Percentiles rank a stretch among this genome's conserved stretches.
Evolutionary conservation across 2,329 filamentous ascomycete species (phyloP).

Genomic region (Alternaria ventricosa): DNA sequence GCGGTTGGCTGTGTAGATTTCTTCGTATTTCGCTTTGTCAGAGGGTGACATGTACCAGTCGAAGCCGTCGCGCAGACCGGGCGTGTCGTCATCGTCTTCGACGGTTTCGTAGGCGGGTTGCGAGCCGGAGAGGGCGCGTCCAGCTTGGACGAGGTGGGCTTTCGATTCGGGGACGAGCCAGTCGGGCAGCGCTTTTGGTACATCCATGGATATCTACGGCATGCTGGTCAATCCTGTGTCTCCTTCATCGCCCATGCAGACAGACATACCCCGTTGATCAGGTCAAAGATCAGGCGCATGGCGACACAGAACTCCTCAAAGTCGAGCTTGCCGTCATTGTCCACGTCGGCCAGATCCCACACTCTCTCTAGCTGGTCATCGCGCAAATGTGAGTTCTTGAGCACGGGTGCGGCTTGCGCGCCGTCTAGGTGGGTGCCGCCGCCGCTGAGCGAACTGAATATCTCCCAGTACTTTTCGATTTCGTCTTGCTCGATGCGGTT

Average conservation of each 20-base stretch:
- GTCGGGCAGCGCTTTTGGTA: slow-evolving; percentile 85
- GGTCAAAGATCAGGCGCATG: slow-evolving; percentile 96
- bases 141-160: slow-evolving; percentile 52
- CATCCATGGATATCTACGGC: slow-evolving; percentile 75
- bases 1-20: slow-evolving; percentile 93
- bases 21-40: slow-evolving; percentile 94
- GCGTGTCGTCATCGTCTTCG: slow-evolving; percentile 77
- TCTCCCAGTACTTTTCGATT: slow-evolving; percentile 81
- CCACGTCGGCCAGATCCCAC: slow-evolving; percentile 97
- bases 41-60: slow-evolving; percentile 98
- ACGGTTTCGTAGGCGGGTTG: slow-evolving; percentile 85
- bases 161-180: slow-evolving; percentile 93
- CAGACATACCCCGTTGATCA: slow-evolving; percentile 82
- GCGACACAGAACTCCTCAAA: slow-evolving; percentile 99
- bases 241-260: neutral
- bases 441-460: slow-evolving; percentile 72
- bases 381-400: slow-evolving; percentile 74
- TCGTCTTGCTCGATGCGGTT: slow-evolving; percentile 74
- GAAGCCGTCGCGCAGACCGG: slow-evolving; percentile 91
- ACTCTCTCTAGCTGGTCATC: slow-evolving; percentile 92
- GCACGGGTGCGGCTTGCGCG: slow-evolving; percentile 71
- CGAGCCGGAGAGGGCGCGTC: slow-evolving; percentile 69
- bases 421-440: slow-evolving; percentile 71
- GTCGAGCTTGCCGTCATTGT: slow-evolving; percentile 95
- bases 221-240: neutral